These are phyloP conservation scores for Candida berthetii DNA, from an alignment of 805 yeast species.

Conservation along the genomic window DNA sequence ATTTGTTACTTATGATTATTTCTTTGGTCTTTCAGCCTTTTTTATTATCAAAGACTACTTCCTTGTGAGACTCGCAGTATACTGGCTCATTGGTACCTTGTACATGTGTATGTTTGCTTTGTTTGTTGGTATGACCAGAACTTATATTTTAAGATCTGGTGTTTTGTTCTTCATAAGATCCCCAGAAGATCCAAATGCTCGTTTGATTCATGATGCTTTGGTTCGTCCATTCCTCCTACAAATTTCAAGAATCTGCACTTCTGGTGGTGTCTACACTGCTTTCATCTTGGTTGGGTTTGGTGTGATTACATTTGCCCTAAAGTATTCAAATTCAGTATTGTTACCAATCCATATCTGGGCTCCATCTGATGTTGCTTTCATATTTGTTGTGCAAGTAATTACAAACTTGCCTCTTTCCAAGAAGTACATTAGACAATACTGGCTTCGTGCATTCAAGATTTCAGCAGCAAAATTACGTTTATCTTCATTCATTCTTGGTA, in stretches of 20 bases:
- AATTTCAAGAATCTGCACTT: constrained; percentile 61
- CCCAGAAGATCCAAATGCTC: constrained; percentile 89
- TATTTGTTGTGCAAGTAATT: neutral
- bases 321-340: constrained; percentile 9
- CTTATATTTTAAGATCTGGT: constrained; percentile 73
- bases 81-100: constrained; percentile 39
- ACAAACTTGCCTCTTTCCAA: constrained; percentile 12
- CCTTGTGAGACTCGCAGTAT: neutral
- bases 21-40: constrained; percentile 1
- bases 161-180: constrained; percentile 87
- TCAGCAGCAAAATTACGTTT: constrained; percentile 56
- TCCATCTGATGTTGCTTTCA: constrained; percentile 3
- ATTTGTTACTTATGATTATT: constrained; percentile 24
- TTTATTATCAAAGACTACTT: neutral
- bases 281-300: constrained; percentile 78
- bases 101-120: constrained; percentile 87
- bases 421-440: constrained; percentile 40
- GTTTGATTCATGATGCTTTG: constrained; percentile 81
- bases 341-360: constrained; percentile 11
- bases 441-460: constrained; percentile 55
- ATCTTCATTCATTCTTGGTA: constrained; percentile 74
- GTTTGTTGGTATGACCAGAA: constrained; percentile 79
- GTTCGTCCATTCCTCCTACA: constrained; percentile 72
- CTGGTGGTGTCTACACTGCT: constrained; percentile 68
- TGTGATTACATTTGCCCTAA: constrained; percentile 17